phyloP scores from a whole-genome alignment of 495 filamentous ascomycete species.

The Chaetomidium leptoderma region DNA sequence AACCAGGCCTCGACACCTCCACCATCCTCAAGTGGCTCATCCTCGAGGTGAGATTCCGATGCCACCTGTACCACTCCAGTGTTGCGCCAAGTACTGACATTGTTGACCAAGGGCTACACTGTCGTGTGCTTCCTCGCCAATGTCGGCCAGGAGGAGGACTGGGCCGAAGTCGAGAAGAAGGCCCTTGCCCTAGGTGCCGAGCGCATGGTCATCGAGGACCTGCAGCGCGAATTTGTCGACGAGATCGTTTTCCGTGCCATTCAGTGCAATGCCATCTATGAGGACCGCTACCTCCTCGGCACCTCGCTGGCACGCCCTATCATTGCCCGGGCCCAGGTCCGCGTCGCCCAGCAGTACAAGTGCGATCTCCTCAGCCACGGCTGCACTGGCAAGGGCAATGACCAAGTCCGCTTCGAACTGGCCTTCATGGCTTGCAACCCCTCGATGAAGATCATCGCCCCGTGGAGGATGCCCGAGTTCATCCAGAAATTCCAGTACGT shows the following conservation, averaged over 20 bases:
- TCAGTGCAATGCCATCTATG: slow-evolving; percentile 84
- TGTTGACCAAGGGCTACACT: slow-evolving; percentile 23
- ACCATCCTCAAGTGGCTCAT: slow-evolving; percentile 57
- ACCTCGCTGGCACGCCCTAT: slow-evolving; percentile 83
- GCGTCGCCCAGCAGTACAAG: slow-evolving; percentile 62
- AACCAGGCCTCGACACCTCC: slow-evolving; percentile 60
- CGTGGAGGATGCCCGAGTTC: slow-evolving; percentile 83
- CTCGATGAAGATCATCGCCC: slow-evolving; percentile 78
- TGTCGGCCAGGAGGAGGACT: slow-evolving; percentile 50
- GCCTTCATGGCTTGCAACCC: slow-evolving; percentile 58
- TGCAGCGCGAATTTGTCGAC: slow-evolving; percentile 75
- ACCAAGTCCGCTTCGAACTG: slow-evolving; percentile 67
- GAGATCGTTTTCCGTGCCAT: slow-evolving; percentile 85
- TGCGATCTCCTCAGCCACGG: slow-evolving; percentile 70
- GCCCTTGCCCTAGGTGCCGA: slow-evolving; percentile 66
- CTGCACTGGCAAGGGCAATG: slow-evolving; percentile 71
- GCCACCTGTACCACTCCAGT: not conserved
- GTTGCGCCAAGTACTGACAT: slow-evolving; percentile 47
- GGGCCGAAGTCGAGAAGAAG: slow-evolving; percentile 54
- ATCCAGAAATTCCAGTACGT: slow-evolving; percentile 62
- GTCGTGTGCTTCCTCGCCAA: slow-evolving; percentile 53
- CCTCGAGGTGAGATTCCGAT: slow-evolving; percentile 43
- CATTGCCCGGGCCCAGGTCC: slow-evolving; percentile 72
- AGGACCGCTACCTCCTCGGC: slow-evolving; percentile 74
- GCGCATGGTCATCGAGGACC: slow-evolving; percentile 59